Conservation (phyloP, 345 rosid genomes). For the Rhizophora apiculata region DNA sequence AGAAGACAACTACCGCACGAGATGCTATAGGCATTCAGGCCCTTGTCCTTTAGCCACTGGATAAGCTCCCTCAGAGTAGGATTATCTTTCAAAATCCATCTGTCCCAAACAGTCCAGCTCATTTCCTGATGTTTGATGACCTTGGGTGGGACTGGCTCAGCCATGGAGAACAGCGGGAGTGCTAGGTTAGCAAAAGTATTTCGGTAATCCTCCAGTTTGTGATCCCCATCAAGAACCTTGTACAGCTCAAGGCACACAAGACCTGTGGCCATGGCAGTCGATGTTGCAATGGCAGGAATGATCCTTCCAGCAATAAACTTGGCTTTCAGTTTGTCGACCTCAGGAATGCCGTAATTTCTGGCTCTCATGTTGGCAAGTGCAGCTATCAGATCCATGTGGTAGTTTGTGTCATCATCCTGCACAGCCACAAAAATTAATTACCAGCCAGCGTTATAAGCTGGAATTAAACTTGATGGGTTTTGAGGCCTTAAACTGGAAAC, state of each 20-base stretch:
- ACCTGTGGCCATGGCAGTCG: slow-evolving; percentile 98
- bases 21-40: slow-evolving; percentile 83
- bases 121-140: slow-evolving; percentile 72
- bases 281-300: slow-evolving; percentile 94
- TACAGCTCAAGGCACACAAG: slow-evolving; percentile 92
- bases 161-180: slow-evolving; percentile 85
- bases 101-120: slow-evolving; percentile 98
- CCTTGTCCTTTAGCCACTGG: slow-evolving; percentile 74
- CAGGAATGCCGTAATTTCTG: slow-evolving; percentile 91
- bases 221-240: slow-evolving; percentile 75
- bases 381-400: slow-evolving; percentile 97
- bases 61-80: slow-evolving; percentile 73
- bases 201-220: slow-evolving; percentile 83
- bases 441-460: too few relatives aligned
- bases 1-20: slow-evolving; percentile 86
- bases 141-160: slow-evolving; percentile 96
- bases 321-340: slow-evolving; percentile 96
- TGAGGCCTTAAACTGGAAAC: neutral
- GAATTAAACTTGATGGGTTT: neutral
- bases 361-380: slow-evolving; percentile 99
- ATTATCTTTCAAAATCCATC: slow-evolving; percentile 72
- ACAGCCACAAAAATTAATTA: neutral
- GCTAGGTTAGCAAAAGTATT: slow-evolving; percentile 97
- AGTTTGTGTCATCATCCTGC: slow-evolving; percentile 96
- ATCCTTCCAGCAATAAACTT: slow-evolving; percentile 98